Conservation (phyloP, 2,329 filamentous ascomycete genomes). For the Diaporthe eres region DNA sequence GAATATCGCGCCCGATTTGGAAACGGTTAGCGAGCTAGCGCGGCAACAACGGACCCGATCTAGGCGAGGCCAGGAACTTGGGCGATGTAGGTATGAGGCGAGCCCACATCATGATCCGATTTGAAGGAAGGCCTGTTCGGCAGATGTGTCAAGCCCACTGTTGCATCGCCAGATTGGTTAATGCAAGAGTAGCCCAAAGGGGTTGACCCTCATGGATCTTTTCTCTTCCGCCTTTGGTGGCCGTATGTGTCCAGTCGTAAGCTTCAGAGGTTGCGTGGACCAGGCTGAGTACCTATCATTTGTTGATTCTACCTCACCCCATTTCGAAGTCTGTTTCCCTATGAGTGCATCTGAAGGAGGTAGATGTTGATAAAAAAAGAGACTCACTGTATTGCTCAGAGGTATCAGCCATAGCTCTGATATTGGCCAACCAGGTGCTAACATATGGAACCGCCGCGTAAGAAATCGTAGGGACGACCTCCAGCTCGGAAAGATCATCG, state of each 20-base stretch:
- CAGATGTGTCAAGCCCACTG: conserved; percentile 20
- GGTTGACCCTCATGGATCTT: neutral
- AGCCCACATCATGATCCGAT: conserved; percentile 6
- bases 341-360: neutral
- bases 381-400: neutral
- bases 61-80: conserved; percentile 7
- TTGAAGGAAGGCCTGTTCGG: conserved; percentile 20
- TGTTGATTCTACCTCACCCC: neutral
- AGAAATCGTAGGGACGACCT: neutral
- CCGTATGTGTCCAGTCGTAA: neutral
- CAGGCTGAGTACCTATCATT: neutral
- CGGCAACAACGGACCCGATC: conserved; percentile 44
- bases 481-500: neutral
- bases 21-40: conserved; percentile 52
- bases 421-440: neutral
- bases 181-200: neutral
- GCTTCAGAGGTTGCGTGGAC: neutral
- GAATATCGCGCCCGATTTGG: conserved; percentile 47
- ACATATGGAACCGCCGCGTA: neutral
- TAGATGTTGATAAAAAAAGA: neutral
- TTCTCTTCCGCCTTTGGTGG: neutral
- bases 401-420: too few relatives aligned
- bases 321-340: neutral
- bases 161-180: neutral
- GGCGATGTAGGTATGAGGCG: neutral